Base-by-base conservation (phyloP, 1,284 basidiomycete species). In the Somion occarium region DNA sequence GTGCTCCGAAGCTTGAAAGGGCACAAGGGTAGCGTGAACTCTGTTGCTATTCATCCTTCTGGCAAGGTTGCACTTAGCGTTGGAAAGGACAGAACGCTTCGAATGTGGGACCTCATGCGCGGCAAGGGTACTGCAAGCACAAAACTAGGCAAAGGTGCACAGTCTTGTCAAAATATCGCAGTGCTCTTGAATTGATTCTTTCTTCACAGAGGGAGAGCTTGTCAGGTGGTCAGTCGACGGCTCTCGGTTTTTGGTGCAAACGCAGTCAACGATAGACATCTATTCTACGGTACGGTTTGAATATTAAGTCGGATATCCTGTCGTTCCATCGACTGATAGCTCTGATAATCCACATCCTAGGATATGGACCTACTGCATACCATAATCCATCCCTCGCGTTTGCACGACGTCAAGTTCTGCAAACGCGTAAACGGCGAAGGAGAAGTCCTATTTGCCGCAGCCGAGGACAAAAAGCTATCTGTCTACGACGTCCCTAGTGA, bases 31-130 rank as follows among this genome's bases (percentile, higher is more conserved):
- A 82, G 88, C 23, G 85, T 99, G 56, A 98, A 98, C 68, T 82
- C 80, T 46, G 82, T 97, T 37, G 88, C 91, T 11, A 85, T 97
- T 0, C 96, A 99, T 64, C 94, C 94, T 0, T 90, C 91, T 0
- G 92, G 93, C 2, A 90, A 97, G 60, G 80, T 98, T 15, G 95
- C 89, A 0, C 69, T 99, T 25, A 91, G 85, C 56, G 93, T 98
- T 0, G 96, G 96, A 11, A 88, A 88, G 61, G 96, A 99, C 64
- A 76, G 82, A 55, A 93, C 91, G 5, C 66, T 98, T 53, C 81
- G 94, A 46, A 96, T 98, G 93, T 99, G 96, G 96, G 96, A 99
- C 73, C 73, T 99, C 43, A 97, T 98, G 91, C 78, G 94, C 44
- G 96, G 94, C 1, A 88, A 89, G 64, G 91, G 91, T 2, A 84